Percentiles rank a stretch among this genome's conserved stretches.
Conservation (phyloP, 306 rosid species). For the Senna tora region DNA sequence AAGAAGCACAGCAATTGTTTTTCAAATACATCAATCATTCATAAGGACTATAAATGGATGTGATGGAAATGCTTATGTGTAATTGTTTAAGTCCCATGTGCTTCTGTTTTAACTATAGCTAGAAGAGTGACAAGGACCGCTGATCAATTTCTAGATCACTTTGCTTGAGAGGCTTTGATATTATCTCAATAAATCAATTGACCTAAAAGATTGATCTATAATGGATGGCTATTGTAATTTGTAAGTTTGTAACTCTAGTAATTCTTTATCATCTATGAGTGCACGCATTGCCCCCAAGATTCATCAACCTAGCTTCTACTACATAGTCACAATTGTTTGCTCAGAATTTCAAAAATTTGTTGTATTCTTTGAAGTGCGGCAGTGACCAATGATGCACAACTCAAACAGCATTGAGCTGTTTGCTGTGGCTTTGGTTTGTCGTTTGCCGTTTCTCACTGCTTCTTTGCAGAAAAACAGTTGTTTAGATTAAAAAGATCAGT, state of each 20-base stretch:
- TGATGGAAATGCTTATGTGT: not conserved
- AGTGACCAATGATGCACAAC: not conserved
- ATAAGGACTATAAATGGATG: no score
- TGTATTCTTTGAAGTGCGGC: not conserved
- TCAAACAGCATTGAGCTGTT: not conserved
- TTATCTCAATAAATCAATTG: not conserved
- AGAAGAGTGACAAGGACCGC: not conserved
- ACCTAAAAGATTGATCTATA: not conserved
- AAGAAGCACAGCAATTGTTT: conserved; percentile 11
- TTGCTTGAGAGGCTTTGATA: not conserved
- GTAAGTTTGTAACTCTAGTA: no score
- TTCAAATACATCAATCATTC: no score
- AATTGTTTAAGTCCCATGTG: not conserved
- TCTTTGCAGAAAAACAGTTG: not conserved
- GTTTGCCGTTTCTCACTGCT: not conserved
- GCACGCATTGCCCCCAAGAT: not conserved
- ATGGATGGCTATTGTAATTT: not conserved
- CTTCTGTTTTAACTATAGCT: not conserved
- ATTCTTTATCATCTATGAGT: not conserved
- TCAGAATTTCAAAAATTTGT: not conserved
- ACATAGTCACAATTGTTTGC: not conserved
- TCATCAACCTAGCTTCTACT: not conserved
- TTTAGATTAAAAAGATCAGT: not conserved
- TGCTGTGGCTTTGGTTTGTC: not conserved
- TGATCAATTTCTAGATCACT: conserved; percentile 8